These are phyloP conservation scores for Fusarium marasasianum DNA, from an alignment of 2,329 filamentous ascomycete species.

Conservation along the genomic window DNA sequence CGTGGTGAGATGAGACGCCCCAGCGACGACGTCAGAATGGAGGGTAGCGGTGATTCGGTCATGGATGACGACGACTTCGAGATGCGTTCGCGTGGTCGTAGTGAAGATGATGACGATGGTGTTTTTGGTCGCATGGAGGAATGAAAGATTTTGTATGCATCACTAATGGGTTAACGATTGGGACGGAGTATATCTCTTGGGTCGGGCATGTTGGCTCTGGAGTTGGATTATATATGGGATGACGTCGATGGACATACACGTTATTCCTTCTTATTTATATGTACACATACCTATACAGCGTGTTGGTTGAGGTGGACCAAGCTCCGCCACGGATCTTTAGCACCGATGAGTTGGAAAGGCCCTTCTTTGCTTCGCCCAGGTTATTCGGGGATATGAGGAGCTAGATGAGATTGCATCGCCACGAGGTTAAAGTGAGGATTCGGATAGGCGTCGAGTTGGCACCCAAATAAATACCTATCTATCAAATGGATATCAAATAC, in stretches of 20 bases:
- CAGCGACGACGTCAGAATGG: constrained; percentile 72
- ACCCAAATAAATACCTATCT: constrained; percentile 52
- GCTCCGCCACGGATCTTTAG: constrained; percentile 72
- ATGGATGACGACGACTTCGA: constrained; percentile 75
- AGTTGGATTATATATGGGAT: constrained; percentile 46
- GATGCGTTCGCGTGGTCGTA: constrained; percentile 68
- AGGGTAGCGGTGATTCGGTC: constrained; percentile 71
- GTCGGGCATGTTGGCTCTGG: constrained; percentile 45
- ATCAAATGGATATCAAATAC: constrained; percentile 46
- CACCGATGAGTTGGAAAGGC: constrained; percentile 72
- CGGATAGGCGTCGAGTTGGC: constrained; percentile 70
- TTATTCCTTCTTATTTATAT: constrained; percentile 59
- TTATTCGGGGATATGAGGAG: constrained; percentile 20
- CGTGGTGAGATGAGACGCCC: constrained; percentile 62
- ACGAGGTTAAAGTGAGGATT: constrained; percentile 78
- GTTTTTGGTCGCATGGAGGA: constrained; percentile 98
- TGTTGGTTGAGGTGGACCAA: constrained; percentile 62
- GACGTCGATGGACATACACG: constrained; percentile 47
- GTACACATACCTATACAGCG: constrained; percentile 48
- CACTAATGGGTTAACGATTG: constrained; percentile 39
- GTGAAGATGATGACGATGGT: constrained; percentile 92
- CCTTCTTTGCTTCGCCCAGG: constrained; percentile 44
- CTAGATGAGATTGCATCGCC: constrained; percentile 58
- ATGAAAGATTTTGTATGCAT: constrained; percentile 62
- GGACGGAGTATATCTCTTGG: constrained; percentile 43